A percentile compares a stretch with the other conserved stretches of the same genome.
Conservation (phyloP, 2,329 filamentous ascomycete species). For the Aspergillus texensis region DNA sequence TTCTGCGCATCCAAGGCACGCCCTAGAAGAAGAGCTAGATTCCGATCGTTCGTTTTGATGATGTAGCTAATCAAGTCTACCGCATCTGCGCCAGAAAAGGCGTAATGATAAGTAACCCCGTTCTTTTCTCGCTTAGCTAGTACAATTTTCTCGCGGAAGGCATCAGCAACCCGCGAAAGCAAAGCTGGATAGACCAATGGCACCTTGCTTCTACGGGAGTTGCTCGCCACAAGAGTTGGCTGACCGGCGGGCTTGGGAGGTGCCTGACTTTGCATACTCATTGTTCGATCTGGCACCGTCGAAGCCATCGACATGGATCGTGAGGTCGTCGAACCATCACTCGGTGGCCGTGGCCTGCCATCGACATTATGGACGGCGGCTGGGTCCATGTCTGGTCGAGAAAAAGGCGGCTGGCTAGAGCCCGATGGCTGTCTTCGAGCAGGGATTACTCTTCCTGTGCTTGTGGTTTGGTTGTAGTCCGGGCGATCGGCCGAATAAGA, state of each 20-base stretch:
- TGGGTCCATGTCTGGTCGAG: slow-evolving; percentile 50
- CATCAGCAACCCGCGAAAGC: slow-evolving; percentile 88
- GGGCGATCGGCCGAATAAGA: slow-evolving; percentile 72
- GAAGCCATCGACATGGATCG: slow-evolving; percentile 94
- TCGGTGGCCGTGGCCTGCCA: slow-evolving; percentile 42
- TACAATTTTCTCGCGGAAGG: slow-evolving; percentile 85
- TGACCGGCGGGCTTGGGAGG: slow-evolving; percentile 54
- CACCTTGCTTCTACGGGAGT: slow-evolving; percentile 65
- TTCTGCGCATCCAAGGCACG: slow-evolving; percentile 95
- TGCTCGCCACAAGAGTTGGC: slow-evolving; percentile 58
- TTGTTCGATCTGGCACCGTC: slow-evolving; percentile 59
- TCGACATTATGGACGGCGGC: slow-evolving; percentile 49
- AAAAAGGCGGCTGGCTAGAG: slow-evolving; percentile 35
- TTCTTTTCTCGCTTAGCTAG: slow-evolving; percentile 92
- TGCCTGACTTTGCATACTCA: slow-evolving; percentile 58
- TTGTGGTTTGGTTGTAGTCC: slow-evolving; percentile 84
- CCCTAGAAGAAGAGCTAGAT: slow-evolving; percentile 86
- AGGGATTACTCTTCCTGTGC: slow-evolving; percentile 80
- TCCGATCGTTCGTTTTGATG: slow-evolving; percentile 94
- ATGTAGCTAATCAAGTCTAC: slow-evolving; percentile 96
- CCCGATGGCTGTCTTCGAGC: slow-evolving; percentile 66
- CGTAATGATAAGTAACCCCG: slow-evolving; percentile 93
- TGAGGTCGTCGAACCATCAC: slow-evolving; percentile 46
- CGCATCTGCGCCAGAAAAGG: slow-evolving; percentile 92
- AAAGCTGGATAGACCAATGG: slow-evolving; percentile 93